Percentiles rank a stretch among this genome's conserved stretches.
Evolutionary conservation across 164 flowering plant species (phyloP).

Genomic region (Chimonanthus praecox): DNA sequence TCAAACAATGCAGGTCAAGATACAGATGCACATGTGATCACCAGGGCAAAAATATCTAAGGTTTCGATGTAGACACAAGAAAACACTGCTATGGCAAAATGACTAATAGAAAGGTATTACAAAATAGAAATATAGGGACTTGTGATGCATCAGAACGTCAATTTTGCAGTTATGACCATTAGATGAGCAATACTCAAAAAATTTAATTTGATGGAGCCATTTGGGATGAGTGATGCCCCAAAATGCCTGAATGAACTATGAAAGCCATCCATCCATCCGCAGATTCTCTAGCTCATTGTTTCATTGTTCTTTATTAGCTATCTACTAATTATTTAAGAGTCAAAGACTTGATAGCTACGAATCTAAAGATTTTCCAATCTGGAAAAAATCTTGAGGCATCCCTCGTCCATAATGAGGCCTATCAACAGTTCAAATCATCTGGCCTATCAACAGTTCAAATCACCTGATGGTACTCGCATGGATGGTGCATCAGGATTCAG

Average conservation of each 20-base stretch:
- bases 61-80: not conserved
- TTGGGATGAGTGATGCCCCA: not conserved
- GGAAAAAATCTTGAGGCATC: not conserved
- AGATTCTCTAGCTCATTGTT: no score
- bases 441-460: not conserved
- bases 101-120: not conserved
- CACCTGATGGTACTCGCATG: not conserved
- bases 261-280: not conserved
- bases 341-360: not conserved
- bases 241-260: not conserved
- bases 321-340: no score
- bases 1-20: not conserved
- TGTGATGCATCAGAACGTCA: not conserved
- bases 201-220: not conserved
- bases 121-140: not conserved
- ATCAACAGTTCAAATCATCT: not conserved
- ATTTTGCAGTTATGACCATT: not conserved
- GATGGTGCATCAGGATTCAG: not conserved
- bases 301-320: no score
- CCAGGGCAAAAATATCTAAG: not conserved
- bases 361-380: no score
- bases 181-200: not conserved
- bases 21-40: not conserved
- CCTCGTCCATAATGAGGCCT: not conserved
- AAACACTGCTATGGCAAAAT: not conserved